A percentile compares a stretch with the other conserved stretches of the same genome.
Conservation (phyloP, 352 stramenopile genomes). For the Thalassiosira hispida region DNA sequence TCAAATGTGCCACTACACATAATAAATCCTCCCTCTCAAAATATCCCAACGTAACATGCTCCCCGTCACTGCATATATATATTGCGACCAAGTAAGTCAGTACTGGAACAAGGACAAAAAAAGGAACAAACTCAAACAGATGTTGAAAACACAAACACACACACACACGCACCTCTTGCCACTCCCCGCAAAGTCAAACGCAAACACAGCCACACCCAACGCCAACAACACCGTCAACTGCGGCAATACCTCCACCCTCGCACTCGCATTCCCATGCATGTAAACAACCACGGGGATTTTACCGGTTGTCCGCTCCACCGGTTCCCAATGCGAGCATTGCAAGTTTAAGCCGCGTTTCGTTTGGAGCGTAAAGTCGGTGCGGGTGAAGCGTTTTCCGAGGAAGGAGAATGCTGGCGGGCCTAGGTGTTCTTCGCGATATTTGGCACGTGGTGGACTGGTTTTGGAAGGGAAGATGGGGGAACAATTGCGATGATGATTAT, state of each 20-base stretch:
- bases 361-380: constrained; percentile 87
- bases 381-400: constrained; percentile 85
- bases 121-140: no score
- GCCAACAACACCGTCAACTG: constrained; percentile 82
- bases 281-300: constrained; percentile 89
- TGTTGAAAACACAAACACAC: no score
- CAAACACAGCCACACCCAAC: constrained; percentile 90
- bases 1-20: constrained; percentile 91
- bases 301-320: constrained; percentile 70
- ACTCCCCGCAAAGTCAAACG: constrained; percentile 94
- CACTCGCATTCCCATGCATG: constrained; percentile 95
- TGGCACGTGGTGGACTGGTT: constrained; percentile 86
- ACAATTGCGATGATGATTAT: neutral
- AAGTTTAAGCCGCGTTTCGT: constrained; percentile 82
- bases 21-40: constrained; percentile 89
- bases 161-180: no score
- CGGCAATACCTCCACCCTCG: constrained; percentile 90
- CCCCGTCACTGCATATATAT: no score
- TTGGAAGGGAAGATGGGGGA: constrained; percentile 71
- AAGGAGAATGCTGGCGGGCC: constrained; percentile 90
- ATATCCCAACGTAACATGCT: constrained; percentile 93
- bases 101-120: no score
- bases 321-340: constrained; percentile 92
- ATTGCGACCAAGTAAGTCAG: no score
- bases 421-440: constrained; percentile 89